Base-by-base conservation (phyloP, 768 basidiomycete species). In the Infundibulicybe gibba region DNA sequence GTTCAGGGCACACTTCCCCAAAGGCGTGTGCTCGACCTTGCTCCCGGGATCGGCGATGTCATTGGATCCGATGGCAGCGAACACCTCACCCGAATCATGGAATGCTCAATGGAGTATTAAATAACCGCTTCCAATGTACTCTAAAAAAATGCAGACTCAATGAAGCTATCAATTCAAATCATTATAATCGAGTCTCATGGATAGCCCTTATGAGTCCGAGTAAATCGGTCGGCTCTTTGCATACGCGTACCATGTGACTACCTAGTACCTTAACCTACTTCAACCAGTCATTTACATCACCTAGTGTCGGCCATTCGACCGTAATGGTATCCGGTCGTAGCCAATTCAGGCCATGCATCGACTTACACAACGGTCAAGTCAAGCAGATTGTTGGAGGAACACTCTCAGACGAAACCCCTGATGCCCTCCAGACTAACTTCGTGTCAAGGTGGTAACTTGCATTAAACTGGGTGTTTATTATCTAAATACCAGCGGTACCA, bases 361-460 rank as follows among this genome's bases (percentile, higher is more conserved):
- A 99, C 66, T 79, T 99, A 13, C 97, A 99, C 67, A 79, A 85
- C 49, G 97, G 97, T 5, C 76, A 92, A 57, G 97, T 99, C 48
- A 98, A 98, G 68, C 97, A 99, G 68, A 97, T 99, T 45, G 90
- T 99, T 12, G 97, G 97, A 37, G 92, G 94, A 3, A 94, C 93
- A 3, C 76, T 99, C 25, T 89, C 87, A 15, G 87, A 91, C 43
- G 55, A 64, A 17, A 61, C 77, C 31, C 79, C 87, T 6, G 67
- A 73, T 17, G 62, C 61, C 34, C 73, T 97, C 54, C 80, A 78
- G 63, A 94, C 91, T 16, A 98, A 99, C 64, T 98, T 94, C 59
- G 82, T 97, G 37, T 82, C 94, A 50, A 89, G 81, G 94, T 71
- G 16, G 48, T 19, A 32, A 44, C 37, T 10, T 48, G 30, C n/a